A percentile compares a stretch with the other conserved stretches of the same genome.
Conservation (phyloP, 2,329 filamentous ascomycete genomes). For the Apiospora pterosperma region DNA sequence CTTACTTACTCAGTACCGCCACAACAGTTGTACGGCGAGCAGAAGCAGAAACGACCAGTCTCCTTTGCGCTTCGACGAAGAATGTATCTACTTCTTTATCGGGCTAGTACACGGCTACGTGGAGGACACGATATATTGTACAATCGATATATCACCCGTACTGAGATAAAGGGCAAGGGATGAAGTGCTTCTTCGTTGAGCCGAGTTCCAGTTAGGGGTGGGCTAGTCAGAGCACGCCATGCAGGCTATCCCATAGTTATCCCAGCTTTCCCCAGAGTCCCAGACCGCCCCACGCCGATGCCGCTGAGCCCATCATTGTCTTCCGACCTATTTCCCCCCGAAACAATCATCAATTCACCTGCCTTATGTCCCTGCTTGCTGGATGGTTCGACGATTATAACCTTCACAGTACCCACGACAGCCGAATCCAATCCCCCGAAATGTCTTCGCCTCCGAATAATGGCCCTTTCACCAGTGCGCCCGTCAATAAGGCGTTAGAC, state of each 20-base stretch:
- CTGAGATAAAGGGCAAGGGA: no score
- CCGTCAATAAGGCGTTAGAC: constrained; percentile 60
- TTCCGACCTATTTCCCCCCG: background rate
- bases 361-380: no score
- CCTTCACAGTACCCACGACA: background rate
- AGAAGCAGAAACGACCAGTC: background rate
- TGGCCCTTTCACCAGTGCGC: constrained; percentile 28
- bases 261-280: background rate
- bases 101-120: background rate
- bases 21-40: background rate
- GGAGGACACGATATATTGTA: background rate
- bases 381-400: no score
- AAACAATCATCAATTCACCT: background rate
- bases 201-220: background rate
- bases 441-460: constrained; percentile 27
- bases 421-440: background rate
- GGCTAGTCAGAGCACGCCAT: background rate
- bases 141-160: no score
- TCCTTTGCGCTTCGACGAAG: background rate
- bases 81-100: background rate
- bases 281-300: constrained; percentile 1
- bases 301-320: background rate
- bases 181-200: no score
- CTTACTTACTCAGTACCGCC: no score
- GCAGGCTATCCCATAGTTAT: background rate